Evolutionary conservation across 331 rosid species (phyloP).

Genomic region (Malus hybrid): DNA sequence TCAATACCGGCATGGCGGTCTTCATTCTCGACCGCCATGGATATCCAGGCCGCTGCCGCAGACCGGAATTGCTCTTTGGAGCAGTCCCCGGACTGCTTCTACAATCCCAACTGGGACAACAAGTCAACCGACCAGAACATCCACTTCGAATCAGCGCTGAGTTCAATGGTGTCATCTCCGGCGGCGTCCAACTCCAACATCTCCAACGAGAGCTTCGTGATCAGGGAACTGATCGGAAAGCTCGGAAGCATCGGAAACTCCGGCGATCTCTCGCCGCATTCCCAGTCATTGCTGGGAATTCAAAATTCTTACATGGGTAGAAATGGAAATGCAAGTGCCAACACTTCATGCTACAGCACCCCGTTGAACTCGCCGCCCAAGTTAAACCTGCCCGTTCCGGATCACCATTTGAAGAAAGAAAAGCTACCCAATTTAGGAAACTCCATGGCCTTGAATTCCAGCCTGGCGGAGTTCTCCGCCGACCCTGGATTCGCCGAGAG

Average conservation of each 20-base stretch:
- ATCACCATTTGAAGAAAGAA: conserved; percentile 23
- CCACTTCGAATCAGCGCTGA: conserved; percentile 65
- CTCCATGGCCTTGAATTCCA: conserved; percentile 50
- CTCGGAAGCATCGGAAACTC: conserved; percentile 47
- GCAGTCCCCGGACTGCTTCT: conserved; percentile 42
- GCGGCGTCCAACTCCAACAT: conserved; percentile 47
- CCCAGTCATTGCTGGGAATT: not conserved
- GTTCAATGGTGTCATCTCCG: conserved; percentile 74
- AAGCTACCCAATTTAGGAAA: conserved; percentile 30
- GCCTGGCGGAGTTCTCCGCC: conserved; percentile 52
- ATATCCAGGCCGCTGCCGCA: conserved; percentile 24
- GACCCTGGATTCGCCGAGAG: conserved; percentile 95
- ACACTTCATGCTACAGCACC: conserved; percentile 57
- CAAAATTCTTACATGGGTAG: conserved; percentile 20
- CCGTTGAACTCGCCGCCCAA: conserved; percentile 74
- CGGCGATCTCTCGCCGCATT: conserved; percentile 47
- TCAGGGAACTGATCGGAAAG: conserved; percentile 64
- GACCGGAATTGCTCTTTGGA: conserved; percentile 29
- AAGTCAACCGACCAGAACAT: conserved; percentile 32
- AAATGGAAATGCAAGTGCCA: conserved; percentile 32
- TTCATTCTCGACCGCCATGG: conserved; percentile 38
- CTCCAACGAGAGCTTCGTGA: conserved; percentile 41
- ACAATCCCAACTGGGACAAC: conserved; percentile 43
- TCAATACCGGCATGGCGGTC: conserved; percentile 44
- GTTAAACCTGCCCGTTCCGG: conserved; percentile 21